Base-by-base conservation (phyloP, 1,284 basidiomycete genomes). In the Heterobasidion irregulare region DNA sequence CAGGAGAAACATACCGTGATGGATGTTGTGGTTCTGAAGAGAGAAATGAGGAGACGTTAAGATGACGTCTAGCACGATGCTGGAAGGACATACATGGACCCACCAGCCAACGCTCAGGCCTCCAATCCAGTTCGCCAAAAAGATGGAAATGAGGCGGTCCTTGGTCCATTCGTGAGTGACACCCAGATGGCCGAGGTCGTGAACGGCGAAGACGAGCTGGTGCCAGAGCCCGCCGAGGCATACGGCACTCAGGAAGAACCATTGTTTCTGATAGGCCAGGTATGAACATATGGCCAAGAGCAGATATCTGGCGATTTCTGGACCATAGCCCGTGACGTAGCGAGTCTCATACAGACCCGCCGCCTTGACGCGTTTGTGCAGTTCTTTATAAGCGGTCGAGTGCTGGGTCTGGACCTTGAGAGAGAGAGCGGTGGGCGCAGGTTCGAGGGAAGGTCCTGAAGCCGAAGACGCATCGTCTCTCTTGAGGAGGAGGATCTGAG, bases 31-130 rank as follows among this genome's bases (percentile, higher is more conserved):
- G 67, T 97, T 98, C 91, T 94, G 53, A 51, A 47, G 56, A 19
- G 26, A 34, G 32, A n/a, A 57, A 55, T 43, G 15, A 53, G 57
- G 53, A 47, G 38, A 48, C 26, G 12, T 53, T 45, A 15, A 52
- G 19, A 50, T 50, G 34, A 58, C 6, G 26, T 26, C 26, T 26
- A 26, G 26, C 6, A 4, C 26, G 26, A 26, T 26, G 26, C 4
- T 26, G 26, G 26, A 26, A 26, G 26, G 26, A 82, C 90, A 75
- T 61, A 94, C 92, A 70, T 97, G 84, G 56, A 94, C 93, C 96
- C 96, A 99, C 97, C 96, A 99, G 44, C 93, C 90, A 41, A 97
- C 80, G 67, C 93, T 96, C 53, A 99, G 75, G 1, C 96, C 96
- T 18, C 96, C 95, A 53, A 96, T 75, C 65, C 89, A 93, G 70